Evolutionary conservation across 805 yeast species (phyloP).

Genomic region (Spathaspora passalidarum): DNA sequence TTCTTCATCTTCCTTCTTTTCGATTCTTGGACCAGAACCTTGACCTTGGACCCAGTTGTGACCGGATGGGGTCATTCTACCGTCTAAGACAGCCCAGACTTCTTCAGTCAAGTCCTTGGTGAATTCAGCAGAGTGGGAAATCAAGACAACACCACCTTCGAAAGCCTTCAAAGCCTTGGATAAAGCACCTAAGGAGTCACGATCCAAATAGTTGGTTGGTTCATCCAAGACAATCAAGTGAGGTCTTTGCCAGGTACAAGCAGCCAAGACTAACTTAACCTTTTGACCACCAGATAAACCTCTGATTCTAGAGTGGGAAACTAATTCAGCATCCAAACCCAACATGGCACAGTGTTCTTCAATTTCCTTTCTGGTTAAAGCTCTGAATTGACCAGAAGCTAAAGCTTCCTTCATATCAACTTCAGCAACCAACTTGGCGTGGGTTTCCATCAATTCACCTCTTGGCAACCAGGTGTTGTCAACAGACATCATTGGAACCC

Average conservation of each 20-base stretch:
- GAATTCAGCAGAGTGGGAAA: constrained; percentile 99
- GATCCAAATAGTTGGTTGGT: constrained; percentile 98
- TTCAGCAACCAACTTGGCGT: constrained; percentile 99
- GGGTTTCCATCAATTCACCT: constrained; percentile 84
- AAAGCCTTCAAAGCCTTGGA: constrained; percentile 98
- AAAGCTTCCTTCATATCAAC: constrained; percentile 99
- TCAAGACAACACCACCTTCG: constrained; percentile 99
- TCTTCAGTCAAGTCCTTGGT: constrained; percentile 99
- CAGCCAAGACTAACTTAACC: constrained; percentile 99
- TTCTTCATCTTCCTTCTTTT: constrained; percentile 96
- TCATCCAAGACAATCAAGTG: constrained; percentile 99
- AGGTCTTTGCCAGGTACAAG: constrained; percentile 99
- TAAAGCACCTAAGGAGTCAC: constrained; percentile 99
- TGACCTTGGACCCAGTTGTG: constrained; percentile 99
- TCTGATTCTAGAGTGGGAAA: constrained; percentile 99
- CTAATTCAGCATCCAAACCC: constrained; percentile 98
- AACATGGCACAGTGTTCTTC: constrained; percentile 98
- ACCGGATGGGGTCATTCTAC: constrained; percentile 99
- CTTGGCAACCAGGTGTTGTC: constrained; percentile 99
- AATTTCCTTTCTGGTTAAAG: constrained; percentile 99
- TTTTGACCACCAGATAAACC: constrained; percentile 99
- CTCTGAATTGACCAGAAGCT: constrained; percentile 99
- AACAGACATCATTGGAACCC: constrained; percentile 99
- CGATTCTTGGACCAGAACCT: constrained; percentile 99
- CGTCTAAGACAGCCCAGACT: constrained; percentile 99